Percentiles rank a stretch among this genome's conserved stretches.
These are phyloP conservation scores for Arthrobotrys pseudoclavata DNA, from an alignment of 2,329 filamentous ascomycete species.

Conservation along the genomic window DNA sequence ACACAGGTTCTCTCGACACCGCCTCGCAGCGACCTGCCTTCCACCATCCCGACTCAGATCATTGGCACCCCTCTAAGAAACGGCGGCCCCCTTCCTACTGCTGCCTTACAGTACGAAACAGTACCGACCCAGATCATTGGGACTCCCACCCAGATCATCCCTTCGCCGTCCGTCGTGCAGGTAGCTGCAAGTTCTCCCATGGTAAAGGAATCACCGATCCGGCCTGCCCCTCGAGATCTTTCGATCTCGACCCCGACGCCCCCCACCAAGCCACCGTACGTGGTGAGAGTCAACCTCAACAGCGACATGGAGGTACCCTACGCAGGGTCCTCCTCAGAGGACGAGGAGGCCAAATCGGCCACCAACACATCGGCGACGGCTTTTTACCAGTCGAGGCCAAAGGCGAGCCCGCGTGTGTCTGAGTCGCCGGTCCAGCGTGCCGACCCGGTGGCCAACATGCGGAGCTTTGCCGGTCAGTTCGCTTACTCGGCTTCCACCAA, in stretches of 20 bases:
- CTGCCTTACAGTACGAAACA: conserved; percentile 65
- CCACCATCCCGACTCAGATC: conserved; percentile 75
- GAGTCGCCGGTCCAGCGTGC: conserved; percentile 41
- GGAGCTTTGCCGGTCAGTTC: conserved; percentile 50
- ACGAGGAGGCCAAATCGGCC: conserved; percentile 28
- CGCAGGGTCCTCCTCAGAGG: conserved; percentile 39
- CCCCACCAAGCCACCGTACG: conserved; percentile 32
- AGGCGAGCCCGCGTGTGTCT: conserved; percentile 38
- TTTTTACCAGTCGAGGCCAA: conserved; percentile 55
- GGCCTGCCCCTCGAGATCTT: conserved; percentile 58
- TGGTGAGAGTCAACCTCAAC: conserved; percentile 44
- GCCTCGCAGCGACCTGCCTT: conserved; percentile 30
- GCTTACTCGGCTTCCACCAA: conserved; percentile 36
- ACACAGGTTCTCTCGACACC: conserved; percentile 61
- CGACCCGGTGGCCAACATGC: conserved; percentile 51
- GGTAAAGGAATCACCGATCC: conserved; percentile 68
- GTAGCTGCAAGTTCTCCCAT: conserved; percentile 91
- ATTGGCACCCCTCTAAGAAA: conserved; percentile 67
- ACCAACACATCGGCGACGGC: conserved; percentile 48
- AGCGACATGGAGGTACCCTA: conserved; percentile 42
- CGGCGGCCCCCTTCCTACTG: conserved; percentile 1
- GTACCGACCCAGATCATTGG: conserved; percentile 74
- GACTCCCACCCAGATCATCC: conserved; percentile 68
- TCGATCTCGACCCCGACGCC: conserved; percentile 27
- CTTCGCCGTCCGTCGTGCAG: conserved; percentile 73